Conservation (phyloP, 257 asterid species). For the Ilex aquifolium region DNA sequence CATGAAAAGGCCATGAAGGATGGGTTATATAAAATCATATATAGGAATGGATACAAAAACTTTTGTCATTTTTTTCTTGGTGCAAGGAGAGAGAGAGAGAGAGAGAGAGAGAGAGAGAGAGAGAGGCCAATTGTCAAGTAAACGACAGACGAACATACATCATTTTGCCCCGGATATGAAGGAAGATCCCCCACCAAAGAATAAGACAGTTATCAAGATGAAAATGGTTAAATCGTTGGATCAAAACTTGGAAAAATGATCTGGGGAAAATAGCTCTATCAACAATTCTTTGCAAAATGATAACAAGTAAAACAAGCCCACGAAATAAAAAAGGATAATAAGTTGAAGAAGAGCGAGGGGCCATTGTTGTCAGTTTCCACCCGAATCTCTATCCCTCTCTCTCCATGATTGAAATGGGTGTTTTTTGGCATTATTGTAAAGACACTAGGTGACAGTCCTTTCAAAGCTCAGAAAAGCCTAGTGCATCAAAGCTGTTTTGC, state of each 20-base stretch:
- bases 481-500: not conserved
- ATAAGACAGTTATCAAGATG: constrained; percentile 28
- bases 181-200: constrained; percentile 32
- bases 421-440: constrained; percentile 1
- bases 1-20: not conserved
- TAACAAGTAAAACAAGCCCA: constrained; percentile 15
- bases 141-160: constrained; percentile 34
- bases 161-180: constrained; percentile 35
- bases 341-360: constrained; percentile 15
- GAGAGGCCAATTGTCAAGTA: not conserved
- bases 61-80: constrained; percentile 21
- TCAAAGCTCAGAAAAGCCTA: not conserved
- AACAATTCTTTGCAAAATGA: constrained; percentile 10
- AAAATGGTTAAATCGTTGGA: constrained; percentile 29
- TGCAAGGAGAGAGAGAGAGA: not conserved
- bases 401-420: not conserved
- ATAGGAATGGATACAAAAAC: constrained; percentile 12
- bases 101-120: not conserved
- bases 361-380: constrained; percentile 16
- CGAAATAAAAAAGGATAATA: constrained; percentile 2
- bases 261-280: constrained; percentile 12
- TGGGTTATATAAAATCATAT: constrained; percentile 8
- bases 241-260: constrained; percentile 14
- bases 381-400: not conserved
- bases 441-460: not conserved